phyloP scores from a whole-genome alignment of 192 early-diverging fungal genomes.

The Coemansia sp. region DNA sequence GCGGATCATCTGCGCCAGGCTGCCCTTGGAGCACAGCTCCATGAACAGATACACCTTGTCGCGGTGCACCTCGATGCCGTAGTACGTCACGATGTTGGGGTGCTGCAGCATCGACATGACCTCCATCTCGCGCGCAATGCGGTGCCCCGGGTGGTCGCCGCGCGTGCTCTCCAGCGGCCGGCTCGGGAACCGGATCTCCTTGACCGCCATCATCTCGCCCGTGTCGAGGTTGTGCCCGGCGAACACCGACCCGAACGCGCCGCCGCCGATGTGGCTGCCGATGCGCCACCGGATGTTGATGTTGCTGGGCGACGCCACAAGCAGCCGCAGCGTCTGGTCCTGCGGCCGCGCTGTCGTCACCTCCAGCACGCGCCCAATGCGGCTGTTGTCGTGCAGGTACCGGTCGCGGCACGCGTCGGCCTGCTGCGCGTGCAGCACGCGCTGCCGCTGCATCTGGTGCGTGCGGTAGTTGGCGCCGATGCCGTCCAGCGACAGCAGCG shows the following conservation, averaged over 20 bases:
- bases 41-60: constrained; percentile 91
- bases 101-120: constrained; percentile 90
- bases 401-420: constrained; percentile 37
- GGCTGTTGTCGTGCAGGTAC: constrained; percentile 24
- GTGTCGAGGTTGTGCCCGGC: constrained; percentile 82
- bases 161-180: constrained; percentile 31
- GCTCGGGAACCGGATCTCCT: constrained; percentile 86
- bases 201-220: constrained; percentile 88
- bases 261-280: constrained; percentile 82
- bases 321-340: constrained; percentile 75
- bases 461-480: constrained; percentile 46
- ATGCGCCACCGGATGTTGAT: constrained; percentile 88
- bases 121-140: constrained; percentile 89
- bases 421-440: constrained; percentile 33
- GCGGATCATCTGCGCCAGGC: constrained; percentile 66
- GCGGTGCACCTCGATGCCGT: constrained; percentile 89
- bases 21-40: constrained; percentile 86
- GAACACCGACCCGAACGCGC: constrained; percentile 88
- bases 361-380: constrained; percentile 78
- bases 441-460: constrained; percentile 40
- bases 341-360: constrained; percentile 68
- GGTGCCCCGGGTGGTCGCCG: constrained; percentile 43
- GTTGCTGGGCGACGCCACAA: constrained; percentile 76
- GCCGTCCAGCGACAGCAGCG: constrained; percentile 42
- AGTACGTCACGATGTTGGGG: constrained; percentile 89